Base-by-base conservation (phyloP, 2,329 filamentous ascomycete species). In the Onygena corvina region DNA sequence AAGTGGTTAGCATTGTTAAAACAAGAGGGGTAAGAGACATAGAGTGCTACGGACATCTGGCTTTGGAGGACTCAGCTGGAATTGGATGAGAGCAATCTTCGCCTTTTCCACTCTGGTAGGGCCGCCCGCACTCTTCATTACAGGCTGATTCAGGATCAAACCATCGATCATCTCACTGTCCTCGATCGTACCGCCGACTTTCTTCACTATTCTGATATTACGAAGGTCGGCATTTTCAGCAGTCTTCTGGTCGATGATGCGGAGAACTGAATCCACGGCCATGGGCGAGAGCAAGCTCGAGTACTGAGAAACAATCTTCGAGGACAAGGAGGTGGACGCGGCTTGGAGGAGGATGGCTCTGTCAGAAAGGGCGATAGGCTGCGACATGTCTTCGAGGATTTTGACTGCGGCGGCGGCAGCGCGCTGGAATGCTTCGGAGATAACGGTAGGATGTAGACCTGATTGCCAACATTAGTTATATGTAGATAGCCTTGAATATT, bases 221-320 rank as follows among this genome's bases (percentile, higher is more conserved):
- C 86, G 87, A 52, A 98, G 75, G 62, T 98, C 92, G 50, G 95
- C 92, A 57, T 98, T 98, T 58, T 95, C 86, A 49, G 92, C 90
- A 18, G 84, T 94, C 73, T 89, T 94, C 53, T 90, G 76, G 64
- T 98, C 90, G 69, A 98, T 95, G 49, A 90, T 87, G 73, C 93
- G 93, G 54, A 90, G 81, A 47, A 98, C 90, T 18, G 92, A 86
- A 67, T 96, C 93, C 51, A 98, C 92, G 36, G 92, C 92, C 86
- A 98, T 98, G 50, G 88, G 87, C n/a, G 87, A 90, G 16, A 98
- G 79, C 34, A 90, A 78, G 66, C 89, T 92, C 29, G 92, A 92
- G 70, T 98, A 89, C 71, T 96, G 90, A 52, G 90, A 92, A 54
- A 98, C 92, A 62, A 98, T 96, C 74, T 98, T 98, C 60, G 92